Base-by-base conservation (phyloP, 2,329 filamentous ascomycete genomes). In the Ascochyta lentis region DNA sequence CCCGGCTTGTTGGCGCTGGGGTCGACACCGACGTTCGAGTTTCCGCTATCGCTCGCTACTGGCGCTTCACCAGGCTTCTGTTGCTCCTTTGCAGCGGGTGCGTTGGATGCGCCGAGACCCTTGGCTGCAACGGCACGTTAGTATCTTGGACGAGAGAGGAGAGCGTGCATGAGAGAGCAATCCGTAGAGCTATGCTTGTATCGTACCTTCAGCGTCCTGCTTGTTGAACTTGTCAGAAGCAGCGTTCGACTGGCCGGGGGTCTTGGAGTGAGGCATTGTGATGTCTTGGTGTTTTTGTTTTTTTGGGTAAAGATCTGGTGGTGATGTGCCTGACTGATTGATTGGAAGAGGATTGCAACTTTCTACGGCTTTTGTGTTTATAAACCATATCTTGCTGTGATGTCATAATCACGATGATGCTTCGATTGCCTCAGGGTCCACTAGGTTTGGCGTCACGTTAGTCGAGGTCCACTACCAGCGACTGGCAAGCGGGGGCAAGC, bases 201-300 rank as follows among this genome's bases (percentile, higher is more conserved):
- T 23, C 47, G n/a, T 54, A 58, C 60, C 60, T 55, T 63, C 54
- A 45, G 61, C 58, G 42, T 61, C 44, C 16, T 57, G 51, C 53
- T 63, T 61, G 53, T 63, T 58, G 55, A 58, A 59, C 39, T 64
- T 61, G 34, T 61, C 61, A 7, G 57, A 60, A 35, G 60, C 60
- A 40, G 61, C 60, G 34, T 63, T 63, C 31, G 55, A 61, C 49
- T 63, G 55, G 42, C 61, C 59, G 35, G 60, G 54, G 45, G 61
- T 63, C 49, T 63, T 64, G 54, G 54, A 62, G 59, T 62, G 60
- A 52, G 61, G 56, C 61, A 61, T 55, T 45, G 41, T 55, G 27
- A 34, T 24, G 9, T 56, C 2, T 33, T 26, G 24, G 5, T 26
- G 24, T 26, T 26, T 6, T 26, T 26, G 24, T 26, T 26, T 19